These are phyloP conservation scores for Neonectria faginata DNA, from an alignment of 2,329 filamentous ascomycete species.

Conservation along the genomic window DNA sequence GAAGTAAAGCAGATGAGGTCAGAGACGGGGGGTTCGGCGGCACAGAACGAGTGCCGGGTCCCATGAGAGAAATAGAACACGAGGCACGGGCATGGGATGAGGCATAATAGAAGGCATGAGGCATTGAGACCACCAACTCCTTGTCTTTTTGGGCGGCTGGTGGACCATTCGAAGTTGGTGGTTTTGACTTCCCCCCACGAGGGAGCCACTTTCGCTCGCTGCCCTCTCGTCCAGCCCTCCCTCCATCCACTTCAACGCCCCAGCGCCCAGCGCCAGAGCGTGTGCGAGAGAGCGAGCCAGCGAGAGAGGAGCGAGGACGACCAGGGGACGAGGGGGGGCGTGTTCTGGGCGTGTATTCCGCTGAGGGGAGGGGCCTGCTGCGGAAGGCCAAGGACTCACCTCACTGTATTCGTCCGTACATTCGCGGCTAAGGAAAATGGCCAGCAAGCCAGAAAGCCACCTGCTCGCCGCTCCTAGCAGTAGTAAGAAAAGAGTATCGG, in stretches of 20 bases:
- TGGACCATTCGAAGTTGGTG: constrained; percentile 19
- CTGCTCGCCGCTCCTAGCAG: constrained; percentile 32
- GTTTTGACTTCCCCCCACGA: constrained; percentile 19
- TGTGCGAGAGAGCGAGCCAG: neutral
- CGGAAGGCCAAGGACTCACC: constrained; percentile 15
- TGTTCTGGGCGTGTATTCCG: constrained; percentile 16
- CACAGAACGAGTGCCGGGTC: constrained; percentile 6
- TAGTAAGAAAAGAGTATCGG: constrained; percentile 5
- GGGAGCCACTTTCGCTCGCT: constrained; percentile 20
- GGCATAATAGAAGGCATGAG: constrained; percentile 20
- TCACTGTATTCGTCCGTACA: neutral
- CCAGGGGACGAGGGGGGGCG: constrained; percentile 13
- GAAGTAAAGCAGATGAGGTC: constrained; percentile 34
- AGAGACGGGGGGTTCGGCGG: constrained; percentile 33
- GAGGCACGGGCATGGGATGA: neutral
- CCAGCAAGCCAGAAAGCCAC: constrained; percentile 35
- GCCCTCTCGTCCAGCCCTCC: constrained; percentile 8
- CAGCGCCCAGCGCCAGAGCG: neutral
- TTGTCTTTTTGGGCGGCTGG: constrained; percentile 18
- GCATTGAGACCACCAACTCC: constrained; percentile 34
- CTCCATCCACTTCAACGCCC: constrained; percentile 1
- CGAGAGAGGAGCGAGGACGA: constrained; percentile 3
- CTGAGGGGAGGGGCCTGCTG: constrained; percentile 23
- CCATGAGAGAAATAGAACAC: neutral
- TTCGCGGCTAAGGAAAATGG: constrained; percentile 36